Conservation (phyloP, 1,284 basidiomycete genomes). For the Takashimella koratensis region DNA sequence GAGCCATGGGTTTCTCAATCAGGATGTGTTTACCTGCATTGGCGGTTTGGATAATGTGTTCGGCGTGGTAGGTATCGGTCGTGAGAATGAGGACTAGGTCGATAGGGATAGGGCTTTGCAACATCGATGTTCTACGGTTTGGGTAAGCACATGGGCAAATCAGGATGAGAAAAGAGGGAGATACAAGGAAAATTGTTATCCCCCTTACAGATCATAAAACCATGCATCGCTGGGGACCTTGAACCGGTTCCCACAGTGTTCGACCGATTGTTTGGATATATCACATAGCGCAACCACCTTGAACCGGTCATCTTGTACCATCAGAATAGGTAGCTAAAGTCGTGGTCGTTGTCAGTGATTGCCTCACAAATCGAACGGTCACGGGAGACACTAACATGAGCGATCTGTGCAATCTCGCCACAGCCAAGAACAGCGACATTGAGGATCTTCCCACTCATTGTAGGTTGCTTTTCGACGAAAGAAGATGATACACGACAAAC, state of each 20-base stretch:
- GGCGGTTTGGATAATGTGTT: constrained; percentile 25
- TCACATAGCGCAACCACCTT: constrained; percentile 23
- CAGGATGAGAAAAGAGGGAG: no score
- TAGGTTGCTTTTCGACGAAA: no score
- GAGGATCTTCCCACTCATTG: no score
- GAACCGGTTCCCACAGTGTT: constrained; percentile 20
- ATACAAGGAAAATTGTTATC: constrained; percentile 41
- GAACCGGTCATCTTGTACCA: no score
- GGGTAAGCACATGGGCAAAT: no score
- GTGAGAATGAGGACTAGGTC: constrained; percentile 26
- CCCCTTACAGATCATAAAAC: constrained; percentile 22
- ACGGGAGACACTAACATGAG: no score
- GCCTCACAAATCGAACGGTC: no score
- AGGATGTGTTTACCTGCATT: constrained; percentile 38
- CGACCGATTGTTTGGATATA: constrained; percentile 18
- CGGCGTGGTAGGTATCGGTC: constrained; percentile 10
- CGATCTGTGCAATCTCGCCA: no score
- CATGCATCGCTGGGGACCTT: constrained; percentile 6
- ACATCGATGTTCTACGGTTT: constrained; percentile 11
- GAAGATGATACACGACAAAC: no score
- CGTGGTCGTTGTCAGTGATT: no score
- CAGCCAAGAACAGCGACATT: no score
- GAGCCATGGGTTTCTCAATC: constrained; percentile 47
- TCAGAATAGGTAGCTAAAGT: no score
- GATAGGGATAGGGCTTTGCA: constrained; percentile 21